phyloP scores from a whole-genome alignment of 495 filamentous ascomycete species.

The Pyronema omphalodes region DNA sequence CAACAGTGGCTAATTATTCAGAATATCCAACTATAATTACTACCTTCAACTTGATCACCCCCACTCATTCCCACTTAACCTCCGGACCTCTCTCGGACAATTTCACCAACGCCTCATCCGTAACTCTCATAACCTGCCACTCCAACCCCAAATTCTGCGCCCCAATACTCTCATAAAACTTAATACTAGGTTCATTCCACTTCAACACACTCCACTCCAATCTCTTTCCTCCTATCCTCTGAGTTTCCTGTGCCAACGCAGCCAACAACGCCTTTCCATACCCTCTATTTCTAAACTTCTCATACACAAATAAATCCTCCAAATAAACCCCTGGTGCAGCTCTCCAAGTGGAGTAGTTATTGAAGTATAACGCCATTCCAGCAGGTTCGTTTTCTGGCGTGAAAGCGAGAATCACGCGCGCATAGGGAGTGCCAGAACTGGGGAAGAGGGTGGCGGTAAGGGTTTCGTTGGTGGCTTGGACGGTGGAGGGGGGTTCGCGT shows the following conservation, averaged over 20 bases:
- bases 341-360: constrained; percentile 71
- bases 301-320: constrained; percentile 76
- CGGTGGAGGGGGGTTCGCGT: constrained; percentile 43
- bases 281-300: constrained; percentile 48
- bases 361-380: constrained; percentile 48
- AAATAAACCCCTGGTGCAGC: constrained; percentile 77
- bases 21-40: neutral
- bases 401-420: constrained; percentile 31
- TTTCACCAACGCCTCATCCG: constrained; percentile 47
- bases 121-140: constrained; percentile 84
- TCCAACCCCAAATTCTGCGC: constrained; percentile 57
- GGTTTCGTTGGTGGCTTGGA: constrained; percentile 57
- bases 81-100: constrained; percentile 33
- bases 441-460: constrained; percentile 54
- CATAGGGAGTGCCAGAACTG: constrained; percentile 27
- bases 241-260: constrained; percentile 56
- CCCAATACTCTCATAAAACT: constrained; percentile 72
- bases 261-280: constrained; percentile 62
- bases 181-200: constrained; percentile 75
- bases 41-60: neutral
- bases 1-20: too few relatives aligned
- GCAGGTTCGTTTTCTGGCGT: constrained; percentile 28
- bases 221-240: constrained; percentile 50
- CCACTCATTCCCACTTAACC: constrained; percentile 8
- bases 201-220: constrained; percentile 88